Evolutionary conservation across 106 monocot species (phyloP), one percentile per base, ranked within the genome.

Genomic region (Dendrobium huoshanense): DNA sequence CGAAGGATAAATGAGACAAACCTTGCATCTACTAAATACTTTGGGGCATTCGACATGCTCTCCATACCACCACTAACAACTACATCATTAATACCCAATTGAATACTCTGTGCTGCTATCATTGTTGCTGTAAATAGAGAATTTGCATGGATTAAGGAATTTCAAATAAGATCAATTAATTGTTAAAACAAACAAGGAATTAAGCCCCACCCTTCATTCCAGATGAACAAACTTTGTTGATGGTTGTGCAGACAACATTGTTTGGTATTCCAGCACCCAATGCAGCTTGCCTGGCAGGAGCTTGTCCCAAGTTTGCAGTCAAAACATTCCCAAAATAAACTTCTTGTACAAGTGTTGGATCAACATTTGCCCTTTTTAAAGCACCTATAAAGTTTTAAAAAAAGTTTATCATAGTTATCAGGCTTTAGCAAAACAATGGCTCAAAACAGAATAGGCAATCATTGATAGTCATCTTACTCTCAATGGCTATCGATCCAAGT

Each of bases 1-100:
- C 0, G 0, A n/a, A 76, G 37, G 25, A 72, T 65, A 25, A 65
- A 65, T 65, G 56, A 78, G 13, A 76, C 84, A 31, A 67, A 99
- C 99, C 99, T 99, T 75, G 91, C 93, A 81, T 99, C 91, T 82
- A 90, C 80, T 55, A 99, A 78, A 85, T 99, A 99, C 81, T 99
- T 99, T 29, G 99, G 99, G 54, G 95, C 95, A 93, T 99, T 99
- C 80, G 95, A 99, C 95, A 99, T 95, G 89, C 95, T 99, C 84
- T 99, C 99, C 99, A 99, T 99, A 6, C 99, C 99, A 84, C 99
- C 99, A 76, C 90, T 84, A 51, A 99, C 95, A 70, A 95, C 91
- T 41, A 99, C 80, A 88, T 99, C 95, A 90, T 99, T 95, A 75
- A 90, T 91, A 9, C 99, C 99, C 79, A 99, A 75, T 70, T 95